Conservation (phyloP, 257 asterid species). For the Coffea eugenioides region DNA sequence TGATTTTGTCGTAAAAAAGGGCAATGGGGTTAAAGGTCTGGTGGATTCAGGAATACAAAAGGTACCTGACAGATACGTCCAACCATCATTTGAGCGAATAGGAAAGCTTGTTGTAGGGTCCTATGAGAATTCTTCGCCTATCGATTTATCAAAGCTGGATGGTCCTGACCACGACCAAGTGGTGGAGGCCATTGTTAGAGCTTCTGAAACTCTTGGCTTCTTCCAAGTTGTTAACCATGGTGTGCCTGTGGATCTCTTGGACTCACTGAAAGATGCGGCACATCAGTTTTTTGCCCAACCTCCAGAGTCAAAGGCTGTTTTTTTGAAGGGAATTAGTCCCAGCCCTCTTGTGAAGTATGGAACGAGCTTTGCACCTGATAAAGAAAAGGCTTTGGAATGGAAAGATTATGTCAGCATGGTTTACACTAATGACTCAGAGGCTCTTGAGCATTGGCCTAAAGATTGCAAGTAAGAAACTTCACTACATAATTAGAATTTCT, state of each 20-base stretch:
- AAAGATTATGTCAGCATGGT: conserved; percentile 40
- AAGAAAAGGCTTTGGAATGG: conserved; percentile 44
- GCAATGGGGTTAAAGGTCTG: conserved; percentile 38
- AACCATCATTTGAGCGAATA: conserved; percentile 31
- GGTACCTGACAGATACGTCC: conserved; percentile 28
- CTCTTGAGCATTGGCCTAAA: conserved; percentile 37
- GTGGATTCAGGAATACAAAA: conserved; percentile 30
- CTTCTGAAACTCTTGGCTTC: conserved; percentile 37
- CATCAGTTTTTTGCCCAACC: conserved; percentile 27
- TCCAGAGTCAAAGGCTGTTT: conserved; percentile 27
- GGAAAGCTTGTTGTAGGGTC: not conserved
- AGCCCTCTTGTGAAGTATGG: conserved; percentile 37
- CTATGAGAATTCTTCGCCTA: conserved; percentile 14
- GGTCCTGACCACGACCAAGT: conserved; percentile 34
- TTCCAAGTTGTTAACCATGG: conserved; percentile 43
- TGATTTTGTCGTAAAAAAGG: conserved; percentile 33
- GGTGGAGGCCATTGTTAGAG: conserved; percentile 26
- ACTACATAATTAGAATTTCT: not conserved
- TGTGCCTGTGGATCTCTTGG: conserved; percentile 28
- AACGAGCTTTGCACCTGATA: conserved; percentile 36
- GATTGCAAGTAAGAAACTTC: conserved; percentile 28
- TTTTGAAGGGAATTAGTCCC: conserved; percentile 30
- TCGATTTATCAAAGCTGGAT: conserved; percentile 33
- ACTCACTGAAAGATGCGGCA: conserved; percentile 25
- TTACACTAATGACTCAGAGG: conserved; percentile 42